Conservation (phyloP, 805 yeast genomes). For the Ascoidea asiatica region DNA sequence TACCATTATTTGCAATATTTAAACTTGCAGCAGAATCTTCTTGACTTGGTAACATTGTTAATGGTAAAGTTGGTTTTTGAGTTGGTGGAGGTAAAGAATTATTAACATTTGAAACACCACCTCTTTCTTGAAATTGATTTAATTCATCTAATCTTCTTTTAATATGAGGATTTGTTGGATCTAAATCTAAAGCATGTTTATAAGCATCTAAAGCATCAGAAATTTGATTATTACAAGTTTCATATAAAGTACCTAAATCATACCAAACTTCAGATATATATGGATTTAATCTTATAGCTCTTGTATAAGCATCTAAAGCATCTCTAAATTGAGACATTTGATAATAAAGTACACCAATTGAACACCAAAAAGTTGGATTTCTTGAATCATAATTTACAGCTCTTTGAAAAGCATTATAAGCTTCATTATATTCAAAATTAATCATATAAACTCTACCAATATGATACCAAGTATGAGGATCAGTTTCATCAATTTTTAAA, state of each 20-base stretch:
- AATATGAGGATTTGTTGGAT: conserved; percentile 89
- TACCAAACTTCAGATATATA: conserved; percentile 98
- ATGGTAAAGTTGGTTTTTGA: conserved; percentile 50
- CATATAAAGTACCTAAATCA: conserved; percentile 92
- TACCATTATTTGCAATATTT: background rate
- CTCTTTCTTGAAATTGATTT: conserved; percentile 56
- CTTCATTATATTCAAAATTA: conserved; percentile 85
- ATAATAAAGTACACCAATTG: conserved; percentile 89
- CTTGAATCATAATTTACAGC: conserved; percentile 95
- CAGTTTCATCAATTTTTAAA: conserved; percentile 75
- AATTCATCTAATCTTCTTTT: conserved; percentile 85
- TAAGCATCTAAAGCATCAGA: conserved; percentile 95
- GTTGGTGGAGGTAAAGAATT: conserved; percentile 50
- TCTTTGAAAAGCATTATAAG: conserved; percentile 96
- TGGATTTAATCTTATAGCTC: conserved; percentile 92
- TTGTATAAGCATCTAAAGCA: conserved; percentile 93
- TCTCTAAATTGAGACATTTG: conserved; percentile 94
- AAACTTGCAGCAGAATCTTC: conserved; percentile 16
- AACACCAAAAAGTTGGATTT: conserved; percentile 97
- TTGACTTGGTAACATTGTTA: conserved; percentile 42
- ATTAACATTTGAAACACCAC: conserved; percentile 36
- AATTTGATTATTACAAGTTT: conserved; percentile 92
- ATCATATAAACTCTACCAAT: conserved; percentile 96
- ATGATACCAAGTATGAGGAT: conserved; percentile 96
- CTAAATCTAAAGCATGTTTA: conserved; percentile 89